Conservation (phyloP, 176 grass and related monocot species). For the Oropetium thomaeum region DNA sequence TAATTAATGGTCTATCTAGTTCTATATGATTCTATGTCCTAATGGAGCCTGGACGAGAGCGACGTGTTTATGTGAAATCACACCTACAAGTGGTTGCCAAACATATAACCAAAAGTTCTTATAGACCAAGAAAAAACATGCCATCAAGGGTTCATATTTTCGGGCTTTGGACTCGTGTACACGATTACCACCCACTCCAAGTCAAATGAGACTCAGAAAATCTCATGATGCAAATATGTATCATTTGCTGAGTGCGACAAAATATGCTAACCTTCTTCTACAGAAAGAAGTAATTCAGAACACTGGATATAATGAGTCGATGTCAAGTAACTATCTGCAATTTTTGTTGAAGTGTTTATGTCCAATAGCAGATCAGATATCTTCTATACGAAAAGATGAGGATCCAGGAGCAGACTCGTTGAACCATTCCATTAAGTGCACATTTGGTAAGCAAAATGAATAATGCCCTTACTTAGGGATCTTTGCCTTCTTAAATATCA, state of each 20-base stretch:
- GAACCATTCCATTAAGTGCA: conserved; percentile 35
- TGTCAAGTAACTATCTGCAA: conserved; percentile 18
- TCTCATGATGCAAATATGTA: neutral
- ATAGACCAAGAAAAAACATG: neutral
- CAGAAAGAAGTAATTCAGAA: neutral
- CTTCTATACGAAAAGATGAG: conserved; percentile 27
- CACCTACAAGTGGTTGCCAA: neutral
- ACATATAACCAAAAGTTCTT: conserved; percentile 18
- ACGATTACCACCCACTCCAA: neutral
- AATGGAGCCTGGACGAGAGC: conserved; percentile 32
- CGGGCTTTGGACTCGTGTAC: conserved; percentile 15
- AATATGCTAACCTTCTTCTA: conserved; percentile 22
- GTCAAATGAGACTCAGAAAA: conserved; percentile 3
- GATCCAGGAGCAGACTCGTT: conserved; percentile 45
- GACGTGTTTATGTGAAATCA: conserved; percentile 19
- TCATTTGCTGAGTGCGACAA: neutral
- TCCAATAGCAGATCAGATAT: conserved; percentile 37
- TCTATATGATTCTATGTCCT: conserved; percentile 3
- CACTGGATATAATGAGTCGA: conserved; percentile 25
- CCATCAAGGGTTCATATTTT: neutral
- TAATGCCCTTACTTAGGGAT: neutral
- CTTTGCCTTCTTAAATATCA: conserved; percentile 45
- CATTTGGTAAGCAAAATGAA: neutral
- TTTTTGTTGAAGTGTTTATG: neutral
- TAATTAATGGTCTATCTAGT: neutral